A percentile compares a stretch with the other conserved stretches of the same genome.
phyloP scores from a whole-genome alignment of 2,329 filamentous ascomycete genomes.

The Trichoderma oligosporum region DNA sequence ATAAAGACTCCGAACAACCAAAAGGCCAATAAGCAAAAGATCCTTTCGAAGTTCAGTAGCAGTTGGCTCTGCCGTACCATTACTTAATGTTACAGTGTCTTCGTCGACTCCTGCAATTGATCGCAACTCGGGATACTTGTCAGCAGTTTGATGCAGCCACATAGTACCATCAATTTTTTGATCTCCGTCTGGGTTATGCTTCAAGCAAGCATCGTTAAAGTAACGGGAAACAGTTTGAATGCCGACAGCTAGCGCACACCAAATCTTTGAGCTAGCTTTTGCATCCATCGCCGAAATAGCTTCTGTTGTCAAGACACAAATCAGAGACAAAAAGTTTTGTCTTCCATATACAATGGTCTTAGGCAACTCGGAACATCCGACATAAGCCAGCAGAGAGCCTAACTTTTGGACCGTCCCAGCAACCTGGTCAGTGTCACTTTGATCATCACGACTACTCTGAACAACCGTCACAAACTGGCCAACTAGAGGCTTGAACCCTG shows the following conservation, averaged over 20 bases:
- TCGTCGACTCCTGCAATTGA: constrained; percentile 21
- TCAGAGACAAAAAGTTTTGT: constrained; percentile 41
- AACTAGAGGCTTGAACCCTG: constrained; percentile 36
- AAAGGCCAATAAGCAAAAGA: constrained; percentile 40
- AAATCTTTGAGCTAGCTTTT: constrained; percentile 33
- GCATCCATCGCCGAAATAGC: constrained; percentile 36
- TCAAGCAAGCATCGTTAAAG: constrained; percentile 41
- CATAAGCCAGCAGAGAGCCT: constrained; percentile 44
- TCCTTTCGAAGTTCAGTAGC: constrained; percentile 33
- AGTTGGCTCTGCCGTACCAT: constrained; percentile 13
- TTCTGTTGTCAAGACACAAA: constrained; percentile 34
- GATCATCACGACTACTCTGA: constrained; percentile 24
- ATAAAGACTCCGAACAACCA: constrained; percentile 40
- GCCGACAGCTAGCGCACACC: constrained; percentile 38
- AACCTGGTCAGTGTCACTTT: constrained; percentile 24
- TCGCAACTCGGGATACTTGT: constrained; percentile 31
- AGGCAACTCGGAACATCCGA: constrained; percentile 46
- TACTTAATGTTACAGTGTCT: neutral
- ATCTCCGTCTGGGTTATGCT: constrained; percentile 24
- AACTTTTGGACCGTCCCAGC: constrained; percentile 34
- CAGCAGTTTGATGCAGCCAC: constrained; percentile 28
- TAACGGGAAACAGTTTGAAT: constrained; percentile 36
- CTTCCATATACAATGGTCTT: constrained; percentile 28
- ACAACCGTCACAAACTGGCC: constrained; percentile 29
- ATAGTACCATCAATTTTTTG: constrained; percentile 21